These are phyloP conservation scores for Xylaria intraflava DNA, from an alignment of 495 filamentous ascomycete species.

Conservation along the genomic window DNA sequence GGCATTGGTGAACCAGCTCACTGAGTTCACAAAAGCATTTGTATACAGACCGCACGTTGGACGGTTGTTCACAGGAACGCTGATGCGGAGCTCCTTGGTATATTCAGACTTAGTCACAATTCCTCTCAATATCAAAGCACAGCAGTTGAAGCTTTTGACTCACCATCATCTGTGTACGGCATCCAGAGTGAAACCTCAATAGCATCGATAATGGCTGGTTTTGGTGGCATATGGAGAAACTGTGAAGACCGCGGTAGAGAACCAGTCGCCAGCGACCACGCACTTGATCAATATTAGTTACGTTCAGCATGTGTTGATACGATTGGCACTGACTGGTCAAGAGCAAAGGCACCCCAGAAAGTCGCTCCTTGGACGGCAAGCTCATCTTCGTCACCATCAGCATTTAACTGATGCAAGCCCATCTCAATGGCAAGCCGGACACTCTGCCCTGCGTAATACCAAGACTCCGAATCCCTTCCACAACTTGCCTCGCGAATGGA, in stretches of 20 bases:
- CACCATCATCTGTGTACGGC: constrained; percentile 53
- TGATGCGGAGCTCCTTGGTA: constrained; percentile 38
- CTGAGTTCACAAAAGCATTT: constrained; percentile 59
- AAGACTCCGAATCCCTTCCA: constrained; percentile 58
- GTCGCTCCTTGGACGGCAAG: constrained; percentile 59
- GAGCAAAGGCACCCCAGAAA: constrained; percentile 64
- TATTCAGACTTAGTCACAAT: constrained; percentile 7
- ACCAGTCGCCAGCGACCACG: constrained; percentile 58
- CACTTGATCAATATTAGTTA: constrained; percentile 37
- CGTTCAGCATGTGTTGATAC: constrained; percentile 1
- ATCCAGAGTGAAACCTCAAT: constrained; percentile 51
- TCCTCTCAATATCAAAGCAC: neutral
- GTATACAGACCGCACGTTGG: constrained; percentile 52
- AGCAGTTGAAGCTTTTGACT: neutral
- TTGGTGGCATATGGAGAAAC: constrained; percentile 48
- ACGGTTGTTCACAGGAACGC: constrained; percentile 45
- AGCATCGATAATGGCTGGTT: constrained; percentile 49
- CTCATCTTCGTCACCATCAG: constrained; percentile 44
- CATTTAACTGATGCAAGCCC: constrained; percentile 50
- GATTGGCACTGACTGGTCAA: constrained; percentile 54
- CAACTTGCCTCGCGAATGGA: constrained; percentile 58
- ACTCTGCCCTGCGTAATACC: constrained; percentile 60
- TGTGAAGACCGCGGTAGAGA: constrained; percentile 57
- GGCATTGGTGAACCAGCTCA: constrained; percentile 58
- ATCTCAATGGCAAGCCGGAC: constrained; percentile 61